A percentile compares a stretch with the other conserved stretches of the same genome.
phyloP scores from a whole-genome alignment of 1,284 basidiomycete genomes.

The Acaromyces ingoldii region DNA sequence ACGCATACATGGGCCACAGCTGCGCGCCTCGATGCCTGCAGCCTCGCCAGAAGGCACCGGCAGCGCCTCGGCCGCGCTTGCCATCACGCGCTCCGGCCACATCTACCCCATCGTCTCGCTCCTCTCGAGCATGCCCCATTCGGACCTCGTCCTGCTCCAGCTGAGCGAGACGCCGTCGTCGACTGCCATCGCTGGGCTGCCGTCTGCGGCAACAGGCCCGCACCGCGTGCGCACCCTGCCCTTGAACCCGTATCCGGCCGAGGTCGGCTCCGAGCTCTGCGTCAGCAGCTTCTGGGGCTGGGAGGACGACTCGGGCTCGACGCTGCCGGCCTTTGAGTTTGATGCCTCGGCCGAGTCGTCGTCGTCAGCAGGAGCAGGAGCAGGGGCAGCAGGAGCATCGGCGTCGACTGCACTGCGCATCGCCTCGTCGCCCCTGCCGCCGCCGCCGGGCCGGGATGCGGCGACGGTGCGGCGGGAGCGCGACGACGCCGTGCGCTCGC shows the following conservation, averaged over 20 bases:
- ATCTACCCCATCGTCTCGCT: slow-evolving; percentile 58
- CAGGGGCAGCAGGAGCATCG: neutral
- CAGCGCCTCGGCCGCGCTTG: slow-evolving; percentile 50
- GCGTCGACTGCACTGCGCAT: slow-evolving; percentile 3
- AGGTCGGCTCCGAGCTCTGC: slow-evolving; percentile 56
- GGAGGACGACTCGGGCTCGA: slow-evolving; percentile 37
- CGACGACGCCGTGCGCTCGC: slow-evolving; percentile 28
- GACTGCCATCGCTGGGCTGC: slow-evolving; percentile 13
- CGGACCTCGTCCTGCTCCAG: slow-evolving; percentile 58
- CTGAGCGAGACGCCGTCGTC: slow-evolving; percentile 27
- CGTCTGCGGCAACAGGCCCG: slow-evolving; percentile 14
- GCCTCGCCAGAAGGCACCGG: slow-evolving; percentile 14
- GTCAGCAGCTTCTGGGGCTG: slow-evolving; percentile 61
- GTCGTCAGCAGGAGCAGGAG: neutral
- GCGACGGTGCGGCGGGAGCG: slow-evolving; percentile 26
- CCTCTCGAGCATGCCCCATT: slow-evolving; percentile 61
- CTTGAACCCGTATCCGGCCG: slow-evolving; percentile 65
- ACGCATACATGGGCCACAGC: too few species aligned
- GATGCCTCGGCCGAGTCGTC: slow-evolving; percentile 6
- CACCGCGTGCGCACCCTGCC: slow-evolving; percentile 57
- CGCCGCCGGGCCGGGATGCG: slow-evolving; percentile 22
- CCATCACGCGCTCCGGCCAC: slow-evolving; percentile 45
- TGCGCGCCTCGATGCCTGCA: slow-evolving; percentile 51
- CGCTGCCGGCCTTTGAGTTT: slow-evolving; percentile 24
- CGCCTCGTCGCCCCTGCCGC: neutral